A percentile compares a stretch with the other conserved stretches of the same genome.
Conservation (phyloP, 192 early-diverging fungal species). For the Gryganskiella cystojenkinii region DNA sequence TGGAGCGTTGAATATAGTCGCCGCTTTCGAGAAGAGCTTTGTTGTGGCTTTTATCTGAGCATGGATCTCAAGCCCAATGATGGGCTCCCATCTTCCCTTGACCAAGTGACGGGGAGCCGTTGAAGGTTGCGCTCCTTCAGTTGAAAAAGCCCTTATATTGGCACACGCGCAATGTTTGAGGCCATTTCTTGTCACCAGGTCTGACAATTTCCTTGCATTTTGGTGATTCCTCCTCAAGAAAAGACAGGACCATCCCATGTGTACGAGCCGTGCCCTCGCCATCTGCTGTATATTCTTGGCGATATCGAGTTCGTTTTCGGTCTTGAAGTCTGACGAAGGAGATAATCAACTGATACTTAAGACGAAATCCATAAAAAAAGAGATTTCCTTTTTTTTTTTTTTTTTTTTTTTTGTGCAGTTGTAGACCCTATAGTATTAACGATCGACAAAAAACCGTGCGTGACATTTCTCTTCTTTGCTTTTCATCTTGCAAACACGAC, state of each 20-base stretch:
- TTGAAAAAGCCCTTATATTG: no score
- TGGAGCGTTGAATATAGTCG: slow-evolving; percentile 63
- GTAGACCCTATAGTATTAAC: no score
- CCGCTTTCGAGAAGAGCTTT: slow-evolving; percentile 87
- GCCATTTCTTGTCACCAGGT: slow-evolving; percentile 1
- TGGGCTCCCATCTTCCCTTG: slow-evolving; percentile 64
- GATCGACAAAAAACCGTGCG: no score
- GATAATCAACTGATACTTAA: neutral
- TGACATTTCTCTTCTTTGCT: neutral
- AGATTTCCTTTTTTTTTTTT: neutral
- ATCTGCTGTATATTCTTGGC: no score
- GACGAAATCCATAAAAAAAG: neutral
- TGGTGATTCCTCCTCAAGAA: no score
- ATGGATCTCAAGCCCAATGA: slow-evolving; percentile 94
- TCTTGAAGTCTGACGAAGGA: neutral
- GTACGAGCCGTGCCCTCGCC: no score
- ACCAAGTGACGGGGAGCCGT: slow-evolving; percentile 6
- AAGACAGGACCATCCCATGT: no score
- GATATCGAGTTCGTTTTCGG: neutral
- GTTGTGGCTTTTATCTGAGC: slow-evolving; percentile 77
- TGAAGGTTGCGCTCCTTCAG: neutral
- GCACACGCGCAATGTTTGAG: neutral
- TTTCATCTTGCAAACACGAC: no score
- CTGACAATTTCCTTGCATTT: no score
- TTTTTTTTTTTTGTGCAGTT: neutral